These are phyloP conservation scores for Psidium friedrichsthalianum DNA, from an alignment of 345 rosid species.

Conservation along the genomic window DNA sequence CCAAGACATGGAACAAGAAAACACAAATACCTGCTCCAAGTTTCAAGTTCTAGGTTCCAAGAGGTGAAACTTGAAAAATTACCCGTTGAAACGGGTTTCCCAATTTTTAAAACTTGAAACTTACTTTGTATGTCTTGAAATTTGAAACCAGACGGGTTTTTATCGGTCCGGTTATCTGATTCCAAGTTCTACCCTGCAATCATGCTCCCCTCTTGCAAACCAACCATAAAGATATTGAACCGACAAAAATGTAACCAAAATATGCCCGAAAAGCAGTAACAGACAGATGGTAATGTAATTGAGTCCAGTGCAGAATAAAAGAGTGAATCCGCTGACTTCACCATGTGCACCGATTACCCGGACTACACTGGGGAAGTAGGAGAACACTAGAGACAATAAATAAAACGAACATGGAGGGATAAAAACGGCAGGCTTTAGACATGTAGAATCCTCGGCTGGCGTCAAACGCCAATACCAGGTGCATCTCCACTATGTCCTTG, in stretches of 20 bases:
- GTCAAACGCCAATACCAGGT: neutral
- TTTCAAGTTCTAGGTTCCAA: too few relatives aligned
- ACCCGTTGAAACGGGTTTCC: too few relatives aligned
- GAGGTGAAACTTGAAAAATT: too few relatives aligned
- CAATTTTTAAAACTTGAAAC: too few relatives aligned
- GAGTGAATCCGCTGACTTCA: slow-evolving; percentile 5
- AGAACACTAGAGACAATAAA: slow-evolving; percentile 4
- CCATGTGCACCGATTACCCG: neutral
- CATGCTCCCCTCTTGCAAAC: too few relatives aligned
- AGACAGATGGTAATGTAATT: neutral
- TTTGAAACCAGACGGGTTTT: too few relatives aligned
- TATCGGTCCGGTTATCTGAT: too few relatives aligned
- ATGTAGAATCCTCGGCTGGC: neutral
- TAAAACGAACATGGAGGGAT: slow-evolving; percentile 12
- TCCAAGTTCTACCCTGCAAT: too few relatives aligned
- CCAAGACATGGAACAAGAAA: too few relatives aligned
- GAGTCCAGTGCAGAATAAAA: slow-evolving; percentile 10
- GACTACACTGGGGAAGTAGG: slow-evolving; percentile 11
- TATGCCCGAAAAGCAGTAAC: neutral
- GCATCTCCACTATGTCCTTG: slow-evolving; percentile 44
- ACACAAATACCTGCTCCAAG: too few relatives aligned
- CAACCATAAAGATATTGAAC: neutral
- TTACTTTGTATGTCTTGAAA: too few relatives aligned
- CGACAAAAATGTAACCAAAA: neutral
- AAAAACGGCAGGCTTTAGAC: slow-evolving; percentile 2